Evolutionary conservation across 805 yeast species (phyloP), one percentile per base, ranked within the genome.

Genomic region (Nakazawaea wickerhamii): DNA sequence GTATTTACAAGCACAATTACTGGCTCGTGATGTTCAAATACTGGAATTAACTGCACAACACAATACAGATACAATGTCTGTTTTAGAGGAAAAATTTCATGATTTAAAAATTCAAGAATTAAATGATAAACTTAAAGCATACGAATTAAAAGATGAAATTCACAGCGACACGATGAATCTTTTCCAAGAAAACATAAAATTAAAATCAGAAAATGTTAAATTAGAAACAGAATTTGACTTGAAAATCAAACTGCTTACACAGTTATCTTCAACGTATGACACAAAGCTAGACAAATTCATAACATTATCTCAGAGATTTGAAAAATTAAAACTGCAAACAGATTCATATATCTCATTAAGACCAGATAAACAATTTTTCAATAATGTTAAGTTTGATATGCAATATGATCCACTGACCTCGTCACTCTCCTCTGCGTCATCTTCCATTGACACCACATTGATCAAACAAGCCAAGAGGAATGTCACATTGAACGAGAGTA

Each of bases 341-440:
- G 32, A 33, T 3, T 28, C 23, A 6, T 33, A 14, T 28, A 9
- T 38, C 9, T 23, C 35, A 10, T 1, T 30, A 15, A 38, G 19
- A 23, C 37, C 36, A 7, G 41, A 42, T 11, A 36, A 22, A 31
- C 19, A 22, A 10, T 14, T 38, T 5, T 17, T 43, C 21, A 43
- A 43, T 15, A 22, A 38, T 25, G 34, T 34, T 17, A 43, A 27
- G 18, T 43, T 43, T 26, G 46, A 43, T n/a, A 19, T 42, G 30
- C 22, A 21, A 7, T 25, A 35, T 14, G 38, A 33, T 8, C 38
- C 11, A 15, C n/a, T 15, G 4, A 15, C 10, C n/a, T 8, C n/a
- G n/a, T 9, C 31, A 9, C 17, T 10, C 15, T 14, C 38, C 7
- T 25, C 38, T 19, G 10, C 30, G 4, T 35, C 38, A 22, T 15